Conservation (phyloP, 352 stramenopile genomes). For the Globisporangium rhizosaccharum region DNA sequence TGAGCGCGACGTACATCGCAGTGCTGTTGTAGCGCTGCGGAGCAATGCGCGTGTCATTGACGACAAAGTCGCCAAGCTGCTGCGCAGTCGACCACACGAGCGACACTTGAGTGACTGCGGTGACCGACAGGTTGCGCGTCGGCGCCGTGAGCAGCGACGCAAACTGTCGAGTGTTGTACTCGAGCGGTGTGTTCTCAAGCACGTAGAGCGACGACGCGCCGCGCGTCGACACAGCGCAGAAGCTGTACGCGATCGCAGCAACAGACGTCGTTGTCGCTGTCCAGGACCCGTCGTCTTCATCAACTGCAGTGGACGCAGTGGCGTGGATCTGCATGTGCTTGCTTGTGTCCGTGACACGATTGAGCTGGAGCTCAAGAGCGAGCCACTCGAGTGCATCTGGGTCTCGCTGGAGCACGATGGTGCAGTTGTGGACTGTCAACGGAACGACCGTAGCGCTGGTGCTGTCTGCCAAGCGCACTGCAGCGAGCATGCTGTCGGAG, state of each 20-base stretch:
- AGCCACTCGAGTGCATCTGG: not conserved
- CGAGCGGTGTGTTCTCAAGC: not conserved
- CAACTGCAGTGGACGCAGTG: not conserved
- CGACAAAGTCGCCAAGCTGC: conserved; percentile 3
- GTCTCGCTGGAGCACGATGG: conserved; percentile 8
- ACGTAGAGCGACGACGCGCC: conserved; percentile 1
- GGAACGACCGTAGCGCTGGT: not conserved
- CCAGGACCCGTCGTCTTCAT: conserved; percentile 8
- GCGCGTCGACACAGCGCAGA: conserved; percentile 11
- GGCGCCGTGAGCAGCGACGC: not conserved
- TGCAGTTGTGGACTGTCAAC: conserved; percentile 9
- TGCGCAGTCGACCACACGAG: conserved; percentile 7
- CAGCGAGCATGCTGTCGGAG: not conserved
- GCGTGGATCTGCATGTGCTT: conserved; percentile 7
- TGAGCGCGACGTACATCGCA: conserved; percentile 6
- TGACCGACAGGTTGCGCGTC: not conserved
- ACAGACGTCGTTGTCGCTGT: not conserved
- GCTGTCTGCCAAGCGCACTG: not conserved
- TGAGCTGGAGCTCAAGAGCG: conserved; percentile 16
- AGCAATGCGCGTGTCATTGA: not conserved
- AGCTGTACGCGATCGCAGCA: conserved; percentile 8
- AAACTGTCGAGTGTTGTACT: conserved; percentile 1
- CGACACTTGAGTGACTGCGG: not conserved
- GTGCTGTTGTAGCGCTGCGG: conserved; percentile 11
- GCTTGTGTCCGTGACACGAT: conserved; percentile 1